Conservation (phyloP, 139 green algal genomes). For the Closterium sp. region DNA sequence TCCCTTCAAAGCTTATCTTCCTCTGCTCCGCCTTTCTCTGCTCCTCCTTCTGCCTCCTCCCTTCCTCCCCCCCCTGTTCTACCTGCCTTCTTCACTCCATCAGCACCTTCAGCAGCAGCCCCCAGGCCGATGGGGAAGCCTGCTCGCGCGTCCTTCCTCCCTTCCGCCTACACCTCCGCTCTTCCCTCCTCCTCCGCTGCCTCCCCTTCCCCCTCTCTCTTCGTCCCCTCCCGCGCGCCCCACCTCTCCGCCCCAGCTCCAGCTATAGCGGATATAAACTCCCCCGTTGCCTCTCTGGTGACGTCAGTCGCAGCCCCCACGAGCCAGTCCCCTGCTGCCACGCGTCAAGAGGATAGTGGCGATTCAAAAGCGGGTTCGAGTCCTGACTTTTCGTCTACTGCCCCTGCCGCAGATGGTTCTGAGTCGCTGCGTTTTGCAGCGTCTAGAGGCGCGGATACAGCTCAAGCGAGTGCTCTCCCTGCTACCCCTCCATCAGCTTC, state of each 20-base stretch:
- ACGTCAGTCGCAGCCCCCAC: neutral
- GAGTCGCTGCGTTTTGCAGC: neutral
- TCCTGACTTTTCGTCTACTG: neutral
- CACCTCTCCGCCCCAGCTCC: neutral
- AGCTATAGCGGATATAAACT: neutral
- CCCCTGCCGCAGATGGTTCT: neutral
- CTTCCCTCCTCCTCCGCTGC: neutral
- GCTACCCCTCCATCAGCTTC: neutral
- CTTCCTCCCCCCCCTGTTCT: neutral
- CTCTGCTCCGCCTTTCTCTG: neutral
- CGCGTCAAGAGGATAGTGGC: neutral
- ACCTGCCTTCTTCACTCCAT: neutral
- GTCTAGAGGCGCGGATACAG: neutral
- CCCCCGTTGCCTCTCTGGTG: neutral
- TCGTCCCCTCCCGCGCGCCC: neutral
- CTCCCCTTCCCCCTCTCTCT: neutral
- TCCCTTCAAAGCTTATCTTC: neutral
- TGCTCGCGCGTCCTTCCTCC: neutral
- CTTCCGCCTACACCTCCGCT: neutral
- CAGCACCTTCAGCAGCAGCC: neutral
- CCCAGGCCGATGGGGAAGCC: neutral
- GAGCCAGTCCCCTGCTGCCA: neutral
- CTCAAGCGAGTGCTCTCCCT: neutral
- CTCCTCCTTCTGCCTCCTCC: neutral
- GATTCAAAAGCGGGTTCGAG: neutral